These are phyloP conservation scores for Pyrenophora graminea DNA, from an alignment of 2,329 filamentous ascomycete genomes.

Conservation along the genomic window DNA sequence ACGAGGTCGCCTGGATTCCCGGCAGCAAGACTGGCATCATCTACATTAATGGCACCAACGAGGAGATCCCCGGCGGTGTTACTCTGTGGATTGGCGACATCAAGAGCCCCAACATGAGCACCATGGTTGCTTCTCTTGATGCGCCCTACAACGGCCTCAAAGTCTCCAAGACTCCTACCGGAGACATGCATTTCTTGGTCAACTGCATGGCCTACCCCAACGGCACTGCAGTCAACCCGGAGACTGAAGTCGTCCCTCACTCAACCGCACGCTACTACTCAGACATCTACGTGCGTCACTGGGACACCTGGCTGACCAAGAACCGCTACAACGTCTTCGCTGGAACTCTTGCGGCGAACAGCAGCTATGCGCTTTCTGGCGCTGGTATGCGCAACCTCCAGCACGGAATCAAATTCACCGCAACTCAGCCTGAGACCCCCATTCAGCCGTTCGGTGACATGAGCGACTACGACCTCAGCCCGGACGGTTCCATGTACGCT, in stretches of 20 bases:
- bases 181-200: conserved; percentile 53
- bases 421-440: conserved; percentile 65
- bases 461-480: conserved; percentile 75
- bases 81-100: conserved; percentile 44
- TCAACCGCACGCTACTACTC: conserved; percentile 73
- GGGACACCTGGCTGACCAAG: conserved; percentile 74
- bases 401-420: conserved; percentile 63
- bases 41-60: conserved; percentile 67
- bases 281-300: conserved; percentile 77
- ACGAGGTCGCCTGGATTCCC: conserved; percentile 42
- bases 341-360: conserved; percentile 57
- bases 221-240: conserved; percentile 71
- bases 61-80: conserved; percentile 50
- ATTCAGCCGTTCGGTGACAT: conserved; percentile 77
- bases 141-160: conserved; percentile 57
- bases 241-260: conserved; percentile 60
- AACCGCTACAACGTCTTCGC: conserved; percentile 77
- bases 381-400: conserved; percentile 55
- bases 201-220: conserved; percentile 67
- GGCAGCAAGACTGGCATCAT: conserved; percentile 58
- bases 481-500: conserved; percentile 61
- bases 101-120: conserved; percentile 34
- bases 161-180: conserved; percentile 47
- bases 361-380: conserved; percentile 32
- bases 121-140: conserved; percentile 48